Evolutionary conservation across 805 yeast genomes (phyloP).

Genomic region (Candida maris): DNA sequence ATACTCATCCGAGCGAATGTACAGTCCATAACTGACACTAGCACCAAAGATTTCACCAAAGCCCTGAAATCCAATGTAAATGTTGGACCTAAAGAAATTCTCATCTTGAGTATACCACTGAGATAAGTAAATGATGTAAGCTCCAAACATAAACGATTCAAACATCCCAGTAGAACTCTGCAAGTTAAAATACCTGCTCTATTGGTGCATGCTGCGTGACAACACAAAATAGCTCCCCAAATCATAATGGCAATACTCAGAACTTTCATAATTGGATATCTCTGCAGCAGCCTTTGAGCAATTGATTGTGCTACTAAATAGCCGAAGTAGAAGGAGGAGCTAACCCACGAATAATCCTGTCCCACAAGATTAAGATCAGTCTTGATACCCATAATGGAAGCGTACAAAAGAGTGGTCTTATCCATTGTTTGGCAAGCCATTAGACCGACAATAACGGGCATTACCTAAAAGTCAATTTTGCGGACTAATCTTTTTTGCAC

Average conservation of each 20-base stretch:
- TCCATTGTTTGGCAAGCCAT: constrained; percentile 41
- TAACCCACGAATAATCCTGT: constrained; percentile 31
- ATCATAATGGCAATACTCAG: constrained; percentile 42
- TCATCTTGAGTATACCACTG: constrained; percentile 34
- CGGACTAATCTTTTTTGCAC: constrained; percentile 22
- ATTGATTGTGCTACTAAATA: constrained; percentile 48
- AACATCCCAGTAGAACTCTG: constrained; percentile 48
- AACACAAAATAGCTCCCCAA: constrained; percentile 47
- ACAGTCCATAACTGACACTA: constrained; percentile 47
- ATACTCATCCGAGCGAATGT: constrained; percentile 35
- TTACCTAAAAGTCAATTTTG: constrained; percentile 18
- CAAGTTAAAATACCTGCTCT: constrained; percentile 43
- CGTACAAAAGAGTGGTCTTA: constrained; percentile 48
- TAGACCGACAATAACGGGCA: constrained; percentile 19
- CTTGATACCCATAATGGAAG: constrained; percentile 54
- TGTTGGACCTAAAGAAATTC: constrained; percentile 21
- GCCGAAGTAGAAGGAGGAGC: constrained; percentile 36
- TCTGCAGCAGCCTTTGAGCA: constrained; percentile 37
- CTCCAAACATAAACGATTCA: constrained; percentile 33
- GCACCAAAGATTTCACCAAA: constrained; percentile 36
- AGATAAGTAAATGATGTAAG: constrained; percentile 35
- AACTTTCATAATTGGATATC: constrained; percentile 19
- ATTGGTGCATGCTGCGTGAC: constrained; percentile 42
- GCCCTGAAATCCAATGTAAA: constrained; percentile 24
- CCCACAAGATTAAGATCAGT: constrained; percentile 46